Evolutionary conservation across 192 early-diverging fungal species (phyloP), one percentile per base, ranked within the genome.

Genomic region (Spizellomyces sp.): DNA sequence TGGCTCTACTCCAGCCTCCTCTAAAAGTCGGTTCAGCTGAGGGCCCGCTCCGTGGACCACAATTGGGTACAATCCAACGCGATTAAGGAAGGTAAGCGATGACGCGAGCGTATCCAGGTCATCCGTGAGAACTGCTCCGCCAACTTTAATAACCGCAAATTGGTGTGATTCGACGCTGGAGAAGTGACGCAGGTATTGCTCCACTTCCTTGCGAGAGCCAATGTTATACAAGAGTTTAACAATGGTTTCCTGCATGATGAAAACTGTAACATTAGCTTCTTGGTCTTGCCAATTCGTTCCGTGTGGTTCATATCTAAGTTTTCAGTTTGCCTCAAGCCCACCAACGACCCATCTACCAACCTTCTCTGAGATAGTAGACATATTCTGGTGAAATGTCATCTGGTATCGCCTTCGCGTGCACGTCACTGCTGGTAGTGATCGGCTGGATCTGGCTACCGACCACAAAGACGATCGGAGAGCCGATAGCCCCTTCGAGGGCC

Each of bases 101-200:
- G 94, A 96, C 4, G 95, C 95, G 15, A 99, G 77, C 17, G 95
- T 94, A 58, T 95, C 94, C 50, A 99, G 85, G 62, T 97, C 95
- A 71, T 99, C 95, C 6, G 95, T 93, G 59, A 99, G 81, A n/a
- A 99, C 93, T 3, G 93, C 94, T 4, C 95, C 95, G 64, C 93
- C 95, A 22, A 99, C 97, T 80, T 99, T 99, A 86, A 99, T 97
- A 47, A 99, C 95, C 8, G 98, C 98, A 83, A 99, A 99, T 84
- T 98, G 96, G 86, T 99, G 98, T 21, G 93, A 95, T 80, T 98
- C 95, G 55, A 98, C 98, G 0, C 93, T 94, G 1, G 95, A 93
- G 77, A 99, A 99, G 73, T 95, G 94, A 44, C 92, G 88, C 62
- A 99, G 87, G 68, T 99, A 99, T 85, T 97, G 95, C 77, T 99